These are phyloP conservation scores for Xylaria castorea DNA, from an alignment of 495 filamentous ascomycete species.

Conservation along the genomic window DNA sequence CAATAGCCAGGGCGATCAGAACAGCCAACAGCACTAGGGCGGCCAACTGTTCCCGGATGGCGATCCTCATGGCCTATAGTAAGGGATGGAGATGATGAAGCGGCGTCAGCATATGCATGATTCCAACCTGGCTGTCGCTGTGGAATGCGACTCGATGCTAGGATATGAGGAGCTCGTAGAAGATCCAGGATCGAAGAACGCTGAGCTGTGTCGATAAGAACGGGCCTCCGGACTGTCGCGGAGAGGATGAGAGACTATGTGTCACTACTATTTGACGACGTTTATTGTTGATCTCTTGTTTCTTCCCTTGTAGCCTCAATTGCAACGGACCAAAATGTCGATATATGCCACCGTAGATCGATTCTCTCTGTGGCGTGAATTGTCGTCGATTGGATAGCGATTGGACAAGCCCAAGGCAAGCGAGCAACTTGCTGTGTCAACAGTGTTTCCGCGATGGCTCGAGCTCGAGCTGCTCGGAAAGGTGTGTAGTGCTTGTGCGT, in stretches of 20 bases:
- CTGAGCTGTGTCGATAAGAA: background rate
- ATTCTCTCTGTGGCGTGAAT: background rate
- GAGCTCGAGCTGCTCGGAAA: conserved; percentile 2
- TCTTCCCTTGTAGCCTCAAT: background rate
- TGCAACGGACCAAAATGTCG: background rate
- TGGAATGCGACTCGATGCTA: conserved; percentile 17
- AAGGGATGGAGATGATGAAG: conserved; percentile 32
- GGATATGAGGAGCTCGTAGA: conserved; percentile 2
- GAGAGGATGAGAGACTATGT: background rate
- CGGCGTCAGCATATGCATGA: conserved; percentile 35
- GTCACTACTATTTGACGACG: background rate
- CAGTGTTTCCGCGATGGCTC: background rate
- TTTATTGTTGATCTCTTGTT: background rate
- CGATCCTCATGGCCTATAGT: conserved; percentile 71
- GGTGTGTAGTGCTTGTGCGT: background rate
- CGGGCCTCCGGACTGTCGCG: background rate
- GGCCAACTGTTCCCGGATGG: conserved; percentile 82
- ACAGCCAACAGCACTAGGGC: conserved; percentile 75
- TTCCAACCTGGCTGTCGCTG: conserved; percentile 11
- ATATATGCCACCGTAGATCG: background rate
- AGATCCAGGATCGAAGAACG: background rate
- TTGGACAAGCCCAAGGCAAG: background rate
- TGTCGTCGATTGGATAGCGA: conserved; percentile 9
- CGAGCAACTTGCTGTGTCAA: background rate
- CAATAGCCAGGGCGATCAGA: conserved; percentile 65